Percentiles rank a stretch among this genome's conserved stretches.
Evolutionary conservation across 176 grass and related monocot genomes (phyloP).

Genomic region (Phragmites australis): DNA sequence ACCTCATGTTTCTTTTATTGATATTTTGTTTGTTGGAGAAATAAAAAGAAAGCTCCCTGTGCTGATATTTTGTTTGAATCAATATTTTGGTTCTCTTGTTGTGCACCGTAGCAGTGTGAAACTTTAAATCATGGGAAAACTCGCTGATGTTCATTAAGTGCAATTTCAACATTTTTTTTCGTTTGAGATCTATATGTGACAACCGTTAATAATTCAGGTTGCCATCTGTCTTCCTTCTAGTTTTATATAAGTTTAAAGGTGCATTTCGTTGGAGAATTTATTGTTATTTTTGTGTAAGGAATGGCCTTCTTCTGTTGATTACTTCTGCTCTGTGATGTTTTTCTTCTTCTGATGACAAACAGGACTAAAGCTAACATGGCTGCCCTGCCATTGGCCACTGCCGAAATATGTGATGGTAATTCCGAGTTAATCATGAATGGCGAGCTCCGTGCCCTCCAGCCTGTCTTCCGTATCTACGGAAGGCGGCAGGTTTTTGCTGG

Average conservation of each 20-base stretch:
- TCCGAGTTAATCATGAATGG: conserved; percentile 48
- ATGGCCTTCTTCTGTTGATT: background rate
- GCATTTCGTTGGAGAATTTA: no score
- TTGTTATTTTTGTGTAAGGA: background rate
- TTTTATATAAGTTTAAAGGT: no score
- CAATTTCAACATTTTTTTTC: background rate
- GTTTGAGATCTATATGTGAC: no score
- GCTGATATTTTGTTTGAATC: no score
- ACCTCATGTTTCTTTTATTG: background rate
- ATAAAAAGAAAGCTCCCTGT: no score
- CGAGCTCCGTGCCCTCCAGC: conserved; percentile 69
- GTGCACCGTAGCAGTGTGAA: background rate
- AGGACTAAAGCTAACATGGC: conserved; percentile 44
- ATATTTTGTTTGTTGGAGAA: no score
- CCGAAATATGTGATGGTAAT: conserved; percentile 75
- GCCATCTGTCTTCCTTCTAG: background rate
- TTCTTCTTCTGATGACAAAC: background rate
- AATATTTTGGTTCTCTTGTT: background rate
- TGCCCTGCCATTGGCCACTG: conserved; percentile 65
- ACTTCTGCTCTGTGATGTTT: background rate
- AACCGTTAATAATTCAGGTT: background rate
- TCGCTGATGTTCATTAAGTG: background rate
- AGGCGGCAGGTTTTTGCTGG: conserved; percentile 63
- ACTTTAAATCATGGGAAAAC: background rate
- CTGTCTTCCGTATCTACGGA: conserved; percentile 68